A percentile compares a stretch with the other conserved stretches of the same genome.
Evolutionary conservation across 306 rosid species (phyloP).

Genomic region (Biancaea sappan): DNA sequence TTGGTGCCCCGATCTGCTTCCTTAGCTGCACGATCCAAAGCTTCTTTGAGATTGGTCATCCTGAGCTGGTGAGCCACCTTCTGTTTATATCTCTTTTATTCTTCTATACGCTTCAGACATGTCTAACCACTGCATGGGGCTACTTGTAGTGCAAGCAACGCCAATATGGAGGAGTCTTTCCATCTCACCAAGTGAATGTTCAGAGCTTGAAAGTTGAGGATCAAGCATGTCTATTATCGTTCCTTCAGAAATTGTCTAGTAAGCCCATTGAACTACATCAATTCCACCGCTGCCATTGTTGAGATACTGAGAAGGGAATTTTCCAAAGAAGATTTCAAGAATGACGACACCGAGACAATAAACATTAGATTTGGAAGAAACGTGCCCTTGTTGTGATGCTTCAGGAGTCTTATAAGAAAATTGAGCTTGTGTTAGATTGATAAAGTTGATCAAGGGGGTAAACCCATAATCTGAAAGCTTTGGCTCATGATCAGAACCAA

Average conservation of each 20-base stretch:
- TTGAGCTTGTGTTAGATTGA: constrained; percentile 41
- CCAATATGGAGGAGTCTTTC: constrained; percentile 55
- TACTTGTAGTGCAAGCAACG: constrained; percentile 58
- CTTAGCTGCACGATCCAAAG: constrained; percentile 30
- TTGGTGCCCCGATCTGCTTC: constrained; percentile 5
- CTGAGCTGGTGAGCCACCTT: constrained; percentile 28
- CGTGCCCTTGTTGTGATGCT: constrained; percentile 40
- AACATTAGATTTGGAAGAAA: constrained; percentile 67
- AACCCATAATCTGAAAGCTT: constrained; percentile 66
- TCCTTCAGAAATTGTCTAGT: constrained; percentile 57
- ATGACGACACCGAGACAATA: constrained; percentile 76
- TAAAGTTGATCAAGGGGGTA: constrained; percentile 43
- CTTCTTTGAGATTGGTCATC: constrained; percentile 24
- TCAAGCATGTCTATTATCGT: constrained; percentile 66
- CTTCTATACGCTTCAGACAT: constrained; percentile 59
- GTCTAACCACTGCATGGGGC: constrained; percentile 50
- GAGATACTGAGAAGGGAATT: constrained; percentile 77
- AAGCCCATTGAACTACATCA: constrained; percentile 71
- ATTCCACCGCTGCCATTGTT: constrained; percentile 61
- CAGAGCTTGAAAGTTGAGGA: constrained; percentile 51
- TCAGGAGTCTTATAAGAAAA: constrained; percentile 77
- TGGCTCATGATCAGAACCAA: constrained; percentile 62
- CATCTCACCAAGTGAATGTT: constrained; percentile 48
- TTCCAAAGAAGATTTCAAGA: constrained; percentile 75
- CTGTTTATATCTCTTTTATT: constrained; percentile 48